phyloP scores from a whole-genome alignment of 345 rosid species.

The Lenwebbia sp. region DNA sequence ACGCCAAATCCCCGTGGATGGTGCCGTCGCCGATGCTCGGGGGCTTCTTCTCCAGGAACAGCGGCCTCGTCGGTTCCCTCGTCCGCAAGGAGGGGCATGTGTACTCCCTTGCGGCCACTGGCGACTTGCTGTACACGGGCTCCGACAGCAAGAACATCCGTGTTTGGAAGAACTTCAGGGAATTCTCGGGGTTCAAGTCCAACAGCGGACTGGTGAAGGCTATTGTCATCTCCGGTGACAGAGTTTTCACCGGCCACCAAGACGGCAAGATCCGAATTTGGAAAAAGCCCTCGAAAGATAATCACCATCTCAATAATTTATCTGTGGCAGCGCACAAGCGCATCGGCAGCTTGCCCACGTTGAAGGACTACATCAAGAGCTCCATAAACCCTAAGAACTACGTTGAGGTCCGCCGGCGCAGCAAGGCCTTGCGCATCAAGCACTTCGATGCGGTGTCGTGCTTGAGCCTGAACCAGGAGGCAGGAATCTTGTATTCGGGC shows the following conservation, averaged over 20 bases:
- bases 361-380: constrained; percentile 22
- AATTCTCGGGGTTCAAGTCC: constrained; percentile 17
- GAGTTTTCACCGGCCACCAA: constrained; percentile 44
- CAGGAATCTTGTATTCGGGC: constrained; percentile 40
- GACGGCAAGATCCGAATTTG: constrained; percentile 46
- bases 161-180: constrained; percentile 15
- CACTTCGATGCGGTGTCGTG: constrained; percentile 50
- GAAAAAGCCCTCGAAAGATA: constrained; percentile 15
- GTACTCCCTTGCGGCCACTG: constrained; percentile 13
- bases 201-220: constrained; percentile 31
- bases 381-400: constrained; percentile 37
- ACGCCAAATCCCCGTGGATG: constrained; percentile 12
- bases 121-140: constrained; percentile 14
- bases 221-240: constrained; percentile 16
- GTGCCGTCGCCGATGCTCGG: constrained; percentile 3
- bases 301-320: not conserved
- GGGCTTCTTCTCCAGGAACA: constrained; percentile 1
- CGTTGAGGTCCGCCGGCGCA: constrained; percentile 24
- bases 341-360: constrained; percentile 30
- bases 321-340: constrained; percentile 12
- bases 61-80: constrained; percentile 5
- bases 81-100: constrained; percentile 16
- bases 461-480: constrained; percentile 24
- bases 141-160: constrained; percentile 20
- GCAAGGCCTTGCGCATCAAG: constrained; percentile 25